A percentile compares a stretch with the other conserved stretches of the same genome.
Evolutionary conservation across 495 filamentous ascomycete genomes (phyloP).

Genomic region (Penicillium paxilli): DNA sequence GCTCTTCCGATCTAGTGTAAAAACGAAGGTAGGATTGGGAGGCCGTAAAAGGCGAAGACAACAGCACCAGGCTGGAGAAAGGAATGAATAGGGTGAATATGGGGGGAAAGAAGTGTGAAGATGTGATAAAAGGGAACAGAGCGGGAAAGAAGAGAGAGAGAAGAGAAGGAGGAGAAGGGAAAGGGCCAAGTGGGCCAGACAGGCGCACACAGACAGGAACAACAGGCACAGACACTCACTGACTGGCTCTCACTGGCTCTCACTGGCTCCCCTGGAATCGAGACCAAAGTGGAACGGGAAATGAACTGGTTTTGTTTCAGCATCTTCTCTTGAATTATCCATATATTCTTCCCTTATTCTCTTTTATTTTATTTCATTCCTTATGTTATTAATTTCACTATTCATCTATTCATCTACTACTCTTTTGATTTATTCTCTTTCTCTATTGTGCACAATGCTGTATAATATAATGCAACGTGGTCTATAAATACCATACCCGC

Average conservation of each 20-base stretch:
- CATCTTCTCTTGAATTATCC: no score
- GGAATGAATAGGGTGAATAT: constrained; percentile 5
- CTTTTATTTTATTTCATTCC: background rate
- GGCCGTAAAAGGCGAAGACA: constrained; percentile 4
- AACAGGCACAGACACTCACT: background rate
- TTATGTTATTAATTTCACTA: no score
- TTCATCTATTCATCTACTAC: no score
- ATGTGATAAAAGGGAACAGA: constrained; percentile 14
- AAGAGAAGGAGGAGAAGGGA: constrained; percentile 18
- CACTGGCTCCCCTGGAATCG: constrained; percentile 19
- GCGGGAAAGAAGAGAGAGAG: constrained; percentile 13
- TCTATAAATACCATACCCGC: constrained; percentile 14
- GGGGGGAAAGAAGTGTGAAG: constrained; percentile 14
- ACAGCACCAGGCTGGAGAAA: constrained; percentile 26
- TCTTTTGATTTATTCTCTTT: no score
- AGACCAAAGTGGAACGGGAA: constrained; percentile 19
- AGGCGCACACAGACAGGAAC: no score
- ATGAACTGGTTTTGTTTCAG: no score
- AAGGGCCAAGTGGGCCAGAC: no score
- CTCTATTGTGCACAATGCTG: background rate
- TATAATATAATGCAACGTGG: background rate
- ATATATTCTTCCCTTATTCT: no score
- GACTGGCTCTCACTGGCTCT: constrained; percentile 16
- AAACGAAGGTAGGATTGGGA: background rate
- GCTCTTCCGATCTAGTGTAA: no score